Base-by-base conservation (phyloP, 306 rosid species). In the Mucuna pruriens region DNA sequence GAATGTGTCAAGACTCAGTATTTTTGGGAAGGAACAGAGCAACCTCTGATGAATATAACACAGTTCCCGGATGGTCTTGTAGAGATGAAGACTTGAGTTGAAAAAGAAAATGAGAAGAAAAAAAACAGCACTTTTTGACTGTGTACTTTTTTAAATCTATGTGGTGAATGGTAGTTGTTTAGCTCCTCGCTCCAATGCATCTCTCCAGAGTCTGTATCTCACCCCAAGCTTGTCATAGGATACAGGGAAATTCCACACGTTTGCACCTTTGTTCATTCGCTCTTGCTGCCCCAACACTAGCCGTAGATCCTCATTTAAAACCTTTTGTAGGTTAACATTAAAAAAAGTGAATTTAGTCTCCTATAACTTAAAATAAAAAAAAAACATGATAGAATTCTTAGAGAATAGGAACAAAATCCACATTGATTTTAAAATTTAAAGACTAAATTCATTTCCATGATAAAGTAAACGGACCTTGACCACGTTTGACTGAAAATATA, bases 171-270 rank as follows among this genome's bases (percentile, higher is more conserved):
- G 94, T 64, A 88, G 66, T 79, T 87, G 89, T 71, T 90, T 88
- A 44, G 46, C 87, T 80, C 97, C 98, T 68, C 64, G 48, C 45
- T 94, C 97, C 84, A 91, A 91, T 4, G 98, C 90, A 55, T 90
- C 90, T 85, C 97, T 92, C 97, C 98, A 94, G 67, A 88, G 74
- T 78, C 97, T 92, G 46, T 94, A 92, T 80, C 98, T 87, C 33
- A 94, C 93, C 3, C 98, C 98, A 60, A 94, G 90, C 88, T 92
- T 94, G 90, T 94, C 98, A 54, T 92, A 94, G 6, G 97, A 54
- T 45, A 94, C 98, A 0, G 97, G 98, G 79, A 81, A 82, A 77
- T 92, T 92, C 98, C 98, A 94, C 9, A 94, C 84, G 54, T 92
- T 94, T 64, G 88, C 94, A 4, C 98, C 98, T 0, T 82, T 88